phyloP scores from a whole-genome alignment of 495 filamentous ascomycete genomes.

The Penicillium atrosanguineum region DNA sequence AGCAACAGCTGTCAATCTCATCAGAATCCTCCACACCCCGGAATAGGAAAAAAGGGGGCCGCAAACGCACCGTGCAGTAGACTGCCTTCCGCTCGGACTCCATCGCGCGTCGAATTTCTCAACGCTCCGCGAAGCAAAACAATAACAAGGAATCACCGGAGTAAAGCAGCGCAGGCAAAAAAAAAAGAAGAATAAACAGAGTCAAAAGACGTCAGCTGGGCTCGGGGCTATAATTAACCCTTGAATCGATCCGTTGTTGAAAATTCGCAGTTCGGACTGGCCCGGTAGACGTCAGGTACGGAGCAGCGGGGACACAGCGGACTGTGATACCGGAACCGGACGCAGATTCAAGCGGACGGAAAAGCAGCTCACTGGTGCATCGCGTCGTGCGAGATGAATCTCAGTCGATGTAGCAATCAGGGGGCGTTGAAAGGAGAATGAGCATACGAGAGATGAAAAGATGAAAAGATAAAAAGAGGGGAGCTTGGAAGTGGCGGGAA shows the following conservation, averaged over 20 bases:
- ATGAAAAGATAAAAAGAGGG: neutral
- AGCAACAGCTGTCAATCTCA: slow-evolving; percentile 66
- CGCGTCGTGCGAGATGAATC: slow-evolving; percentile 13
- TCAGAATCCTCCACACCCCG: slow-evolving; percentile 18
- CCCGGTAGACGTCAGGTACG: slow-evolving; percentile 4
- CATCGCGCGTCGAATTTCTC: slow-evolving; percentile 27
- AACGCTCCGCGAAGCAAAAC: slow-evolving; percentile 2
- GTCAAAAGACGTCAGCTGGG: neutral
- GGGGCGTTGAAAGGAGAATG: neutral
- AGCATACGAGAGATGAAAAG: neutral
- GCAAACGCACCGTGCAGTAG: slow-evolving; percentile 55
- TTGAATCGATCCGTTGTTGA: slow-evolving; percentile 1
- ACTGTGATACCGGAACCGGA: slow-evolving; percentile 28
- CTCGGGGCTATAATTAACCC: slow-evolving; percentile 18
- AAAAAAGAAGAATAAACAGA: slow-evolving; percentile 7
- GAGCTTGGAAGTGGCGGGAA: neutral
- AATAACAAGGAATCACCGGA: neutral
- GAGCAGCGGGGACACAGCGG: neutral
- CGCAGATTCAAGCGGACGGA: slow-evolving; percentile 23
- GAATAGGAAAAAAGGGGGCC: neutral
- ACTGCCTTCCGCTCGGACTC: slow-evolving; percentile 36
- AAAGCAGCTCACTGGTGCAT: slow-evolving; percentile 9
- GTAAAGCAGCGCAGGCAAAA: slow-evolving; percentile 4
- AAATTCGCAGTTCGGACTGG: slow-evolving; percentile 21
- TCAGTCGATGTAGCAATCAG: slow-evolving; percentile 10